phyloP scores from a whole-genome alignment of 1,284 basidiomycete genomes.

The Leccinum pseudoinsigne region DNA sequence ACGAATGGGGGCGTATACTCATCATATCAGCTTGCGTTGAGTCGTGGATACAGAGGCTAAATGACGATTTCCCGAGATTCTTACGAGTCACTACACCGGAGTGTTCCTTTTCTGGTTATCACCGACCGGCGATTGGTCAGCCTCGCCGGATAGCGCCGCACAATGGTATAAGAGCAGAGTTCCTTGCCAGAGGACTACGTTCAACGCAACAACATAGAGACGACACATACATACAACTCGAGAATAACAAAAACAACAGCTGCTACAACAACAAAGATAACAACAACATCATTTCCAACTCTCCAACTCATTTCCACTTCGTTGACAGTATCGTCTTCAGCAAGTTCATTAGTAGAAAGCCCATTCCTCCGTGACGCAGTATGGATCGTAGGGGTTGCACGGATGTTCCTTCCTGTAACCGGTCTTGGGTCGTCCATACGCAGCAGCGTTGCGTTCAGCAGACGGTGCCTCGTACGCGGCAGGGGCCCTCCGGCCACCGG shows the following conservation, averaged over 20 bases:
- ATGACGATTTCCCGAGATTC: neutral
- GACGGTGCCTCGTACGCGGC: slow-evolving; percentile 19
- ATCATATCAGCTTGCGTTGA: slow-evolving; percentile 37
- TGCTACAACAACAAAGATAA: neutral
- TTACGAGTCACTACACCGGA: slow-evolving; percentile 15
- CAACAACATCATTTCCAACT: slow-evolving; percentile 7
- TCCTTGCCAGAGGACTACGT: slow-evolving; percentile 20
- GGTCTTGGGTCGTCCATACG: slow-evolving; percentile 37
- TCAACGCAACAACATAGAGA: slow-evolving; percentile 8
- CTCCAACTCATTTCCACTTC: slow-evolving; percentile 1
- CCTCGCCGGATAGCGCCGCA: neutral
- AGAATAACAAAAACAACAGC: slow-evolving; percentile 3
- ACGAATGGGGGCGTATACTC: slow-evolving; percentile 27
- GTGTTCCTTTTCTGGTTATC: slow-evolving; percentile 21
- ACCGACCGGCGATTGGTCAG: slow-evolving; percentile 3
- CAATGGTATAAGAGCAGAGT: slow-evolving; percentile 7
- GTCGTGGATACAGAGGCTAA: slow-evolving; percentile 10
- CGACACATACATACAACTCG: neutral
- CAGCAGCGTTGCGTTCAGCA: slow-evolving; percentile 31
- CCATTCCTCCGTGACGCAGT: slow-evolving; percentile 75
- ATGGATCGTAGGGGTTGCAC: slow-evolving; percentile 57
- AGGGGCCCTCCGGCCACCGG: slow-evolving; percentile 30
- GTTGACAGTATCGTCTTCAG: slow-evolving; percentile 4
- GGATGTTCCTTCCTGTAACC: slow-evolving; percentile 44
- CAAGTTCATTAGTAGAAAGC: slow-evolving; percentile 47